Conservation (phyloP, 768 basidiomycete genomes). For the Sarcomyxa edulis region DNA sequence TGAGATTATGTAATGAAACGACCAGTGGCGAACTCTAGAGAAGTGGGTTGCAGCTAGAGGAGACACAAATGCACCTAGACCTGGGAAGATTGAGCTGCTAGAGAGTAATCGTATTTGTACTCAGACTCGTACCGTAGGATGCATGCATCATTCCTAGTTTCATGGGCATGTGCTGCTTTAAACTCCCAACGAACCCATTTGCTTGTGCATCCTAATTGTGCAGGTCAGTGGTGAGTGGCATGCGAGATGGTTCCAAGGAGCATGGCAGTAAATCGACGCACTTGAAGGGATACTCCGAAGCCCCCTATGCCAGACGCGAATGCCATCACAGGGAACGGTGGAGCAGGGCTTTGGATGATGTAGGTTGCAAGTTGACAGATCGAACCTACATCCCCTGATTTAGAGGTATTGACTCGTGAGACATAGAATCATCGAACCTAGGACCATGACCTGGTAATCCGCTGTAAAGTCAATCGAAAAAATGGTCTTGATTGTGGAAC, state of each 20-base stretch:
- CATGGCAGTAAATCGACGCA: conserved; percentile 10
- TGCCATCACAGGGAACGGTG: conserved; percentile 50
- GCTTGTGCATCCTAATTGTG: conserved; percentile 34
- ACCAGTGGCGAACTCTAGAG: conserved; percentile 42
- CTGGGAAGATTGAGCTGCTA: conserved; percentile 22
- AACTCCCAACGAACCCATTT: too few relatives aligned
- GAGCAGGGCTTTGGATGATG: conserved; percentile 37
- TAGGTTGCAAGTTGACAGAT: conserved; percentile 40
- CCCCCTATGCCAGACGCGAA: conserved; percentile 26
- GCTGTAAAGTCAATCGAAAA: conserved; percentile 1
- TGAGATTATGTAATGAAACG: conserved; percentile 51
- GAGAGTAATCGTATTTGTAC: background rate
- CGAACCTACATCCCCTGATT: conserved; percentile 26
- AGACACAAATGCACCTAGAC: conserved; percentile 42
- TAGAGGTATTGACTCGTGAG: background rate
- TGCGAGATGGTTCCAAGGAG: conserved; percentile 24
- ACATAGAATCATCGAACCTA: conserved; percentile 1
- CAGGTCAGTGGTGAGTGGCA: too few relatives aligned
- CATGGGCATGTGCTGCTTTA: conserved; percentile 30
- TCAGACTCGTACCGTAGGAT: conserved; percentile 28
- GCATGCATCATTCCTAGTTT: conserved; percentile 49
- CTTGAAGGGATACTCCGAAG: conserved; percentile 26
- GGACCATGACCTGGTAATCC: conserved; percentile 10
- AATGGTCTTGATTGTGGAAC: background rate
- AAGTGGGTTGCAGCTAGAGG: conserved; percentile 65